These are phyloP conservation scores for Raffaelea ambrosiae DNA, from an alignment of 2,329 filamentous ascomycete species.

Conservation along the genomic window DNA sequence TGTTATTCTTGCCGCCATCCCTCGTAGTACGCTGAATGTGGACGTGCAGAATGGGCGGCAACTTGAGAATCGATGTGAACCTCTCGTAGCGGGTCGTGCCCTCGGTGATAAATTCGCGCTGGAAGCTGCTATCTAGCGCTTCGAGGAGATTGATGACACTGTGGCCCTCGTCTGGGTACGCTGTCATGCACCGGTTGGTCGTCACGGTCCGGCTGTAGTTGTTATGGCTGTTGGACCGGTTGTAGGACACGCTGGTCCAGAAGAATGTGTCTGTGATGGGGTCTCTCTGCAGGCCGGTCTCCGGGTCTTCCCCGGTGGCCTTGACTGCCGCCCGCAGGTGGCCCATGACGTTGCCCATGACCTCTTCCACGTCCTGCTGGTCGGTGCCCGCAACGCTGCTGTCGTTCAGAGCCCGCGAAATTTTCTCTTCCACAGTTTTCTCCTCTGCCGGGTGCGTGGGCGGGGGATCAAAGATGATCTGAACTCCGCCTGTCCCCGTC, in stretches of 20 bases:
- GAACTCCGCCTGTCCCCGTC: neutral
- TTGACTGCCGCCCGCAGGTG: constrained; percentile 84
- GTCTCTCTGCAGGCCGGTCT: constrained; percentile 69
- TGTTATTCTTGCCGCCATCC: constrained; percentile 65
- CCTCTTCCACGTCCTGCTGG: constrained; percentile 94
- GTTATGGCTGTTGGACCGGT: constrained; percentile 39
- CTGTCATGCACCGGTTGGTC: constrained; percentile 54
- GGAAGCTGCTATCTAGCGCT: constrained; percentile 78
- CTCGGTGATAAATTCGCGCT: constrained; percentile 64
- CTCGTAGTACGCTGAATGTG: constrained; percentile 78
- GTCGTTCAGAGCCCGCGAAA: constrained; percentile 36
- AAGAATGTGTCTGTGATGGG: constrained; percentile 65
- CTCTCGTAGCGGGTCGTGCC: constrained; percentile 44
- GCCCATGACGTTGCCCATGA: constrained; percentile 86
- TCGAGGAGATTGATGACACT: constrained; percentile 61
- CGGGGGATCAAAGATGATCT: constrained; percentile 10
- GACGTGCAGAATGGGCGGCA: constrained; percentile 81
- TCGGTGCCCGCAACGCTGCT: constrained; percentile 44
- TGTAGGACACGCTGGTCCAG: constrained; percentile 52
- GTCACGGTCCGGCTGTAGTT: constrained; percentile 35
- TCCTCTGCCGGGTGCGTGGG: constrained; percentile 9
- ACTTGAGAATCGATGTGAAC: constrained; percentile 64
- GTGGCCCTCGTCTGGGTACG: constrained; percentile 43
- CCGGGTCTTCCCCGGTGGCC: constrained; percentile 52
- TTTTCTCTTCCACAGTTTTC: constrained; percentile 34